Evolutionary conservation across 805 yeast species (phyloP).

Genomic region (Sugiyamaella marilandica): DNA sequence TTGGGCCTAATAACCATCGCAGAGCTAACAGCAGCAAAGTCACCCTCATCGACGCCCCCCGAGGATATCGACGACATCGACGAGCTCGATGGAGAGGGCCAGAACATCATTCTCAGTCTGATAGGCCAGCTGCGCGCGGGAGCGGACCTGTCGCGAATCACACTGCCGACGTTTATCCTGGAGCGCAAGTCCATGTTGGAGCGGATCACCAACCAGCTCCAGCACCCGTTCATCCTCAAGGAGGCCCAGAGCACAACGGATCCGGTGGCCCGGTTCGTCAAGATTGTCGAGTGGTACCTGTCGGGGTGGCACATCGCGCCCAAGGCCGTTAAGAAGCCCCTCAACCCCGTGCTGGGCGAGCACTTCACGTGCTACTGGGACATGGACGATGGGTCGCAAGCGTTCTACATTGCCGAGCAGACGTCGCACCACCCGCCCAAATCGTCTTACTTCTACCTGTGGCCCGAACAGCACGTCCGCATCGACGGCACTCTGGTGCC

Average conservation of each 20-base stretch:
- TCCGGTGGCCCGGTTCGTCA: conserved; percentile 62
- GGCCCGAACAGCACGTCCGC: conserved; percentile 75
- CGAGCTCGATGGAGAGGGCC: conserved; percentile 87
- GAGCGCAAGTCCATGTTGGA: conserved; percentile 96
- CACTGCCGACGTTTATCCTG: conserved; percentile 89
- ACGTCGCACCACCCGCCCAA: conserved; percentile 99
- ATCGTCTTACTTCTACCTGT: conserved; percentile 82
- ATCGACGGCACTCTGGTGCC: conserved; percentile 90
- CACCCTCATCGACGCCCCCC: conserved; percentile 6
- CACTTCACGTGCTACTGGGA: conserved; percentile 92
- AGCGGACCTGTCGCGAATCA: conserved; percentile 80
- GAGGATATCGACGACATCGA: conserved; percentile 56
- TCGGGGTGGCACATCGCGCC: conserved; percentile 99
- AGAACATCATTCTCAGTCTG: conserved; percentile 78
- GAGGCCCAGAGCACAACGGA: conserved; percentile 60
- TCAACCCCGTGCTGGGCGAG: conserved; percentile 93
- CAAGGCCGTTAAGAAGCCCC: conserved; percentile 94
- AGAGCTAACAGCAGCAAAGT: neutral
- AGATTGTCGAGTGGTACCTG: conserved; percentile 82
- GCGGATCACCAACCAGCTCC: conserved; percentile 83
- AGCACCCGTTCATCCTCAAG: conserved; percentile 64
- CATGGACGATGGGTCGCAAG: conserved; percentile 52
- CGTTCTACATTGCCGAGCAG: conserved; percentile 88
- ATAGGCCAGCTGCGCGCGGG: conserved; percentile 92
- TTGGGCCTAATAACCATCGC: too few species aligned